Evolutionary conservation across 2,329 filamentous ascomycete genomes (phyloP).

Genomic region (Bisporella sp.): DNA sequence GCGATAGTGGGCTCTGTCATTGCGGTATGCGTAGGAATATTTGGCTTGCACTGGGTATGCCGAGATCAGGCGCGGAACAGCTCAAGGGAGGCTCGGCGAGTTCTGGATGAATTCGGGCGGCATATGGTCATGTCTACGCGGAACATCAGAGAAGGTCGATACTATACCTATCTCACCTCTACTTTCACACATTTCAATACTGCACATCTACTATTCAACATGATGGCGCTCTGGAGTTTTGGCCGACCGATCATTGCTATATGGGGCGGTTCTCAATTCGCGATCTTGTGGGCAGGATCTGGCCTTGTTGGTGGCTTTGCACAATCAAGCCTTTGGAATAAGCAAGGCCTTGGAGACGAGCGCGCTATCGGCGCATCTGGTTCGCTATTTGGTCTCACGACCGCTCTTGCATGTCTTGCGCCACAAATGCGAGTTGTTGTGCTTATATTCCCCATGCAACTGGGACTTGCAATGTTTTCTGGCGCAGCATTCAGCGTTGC

Average conservation of each 20-base stretch:
- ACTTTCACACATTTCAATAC: constrained; percentile 24
- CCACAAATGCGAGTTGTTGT: constrained; percentile 2
- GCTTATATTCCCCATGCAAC: constrained; percentile 10
- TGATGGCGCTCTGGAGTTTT: constrained; percentile 22
- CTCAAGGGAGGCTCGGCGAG: not conserved
- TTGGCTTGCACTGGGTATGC: not conserved
- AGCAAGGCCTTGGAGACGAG: not conserved
- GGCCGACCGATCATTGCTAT: constrained; percentile 12
- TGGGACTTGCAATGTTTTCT: not conserved
- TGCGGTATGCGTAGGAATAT: constrained; percentile 4
- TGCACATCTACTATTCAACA: constrained; percentile 25
- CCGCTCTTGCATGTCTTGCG: constrained; percentile 1
- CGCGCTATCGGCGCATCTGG: constrained; percentile 10
- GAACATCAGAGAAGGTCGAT: constrained; percentile 11
- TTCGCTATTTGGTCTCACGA: constrained; percentile 6
- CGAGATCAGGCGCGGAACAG: not conserved
- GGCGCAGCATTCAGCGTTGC: constrained; percentile 2
- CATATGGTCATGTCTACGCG: constrained; percentile 4
- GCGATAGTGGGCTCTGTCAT: not conserved
- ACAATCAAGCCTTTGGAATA: constrained; percentile 6
- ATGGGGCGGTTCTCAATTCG: constrained; percentile 6
- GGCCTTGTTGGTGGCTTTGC: constrained; percentile 8
- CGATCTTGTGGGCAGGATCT: constrained; percentile 11
- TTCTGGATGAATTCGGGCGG: constrained; percentile 1
- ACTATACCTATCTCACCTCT: constrained; percentile 25